Evolutionary conservation across 2,329 filamentous ascomycete species (phyloP), one percentile per base, ranked within the genome.

Genomic region (Thelonectria olida): DNA sequence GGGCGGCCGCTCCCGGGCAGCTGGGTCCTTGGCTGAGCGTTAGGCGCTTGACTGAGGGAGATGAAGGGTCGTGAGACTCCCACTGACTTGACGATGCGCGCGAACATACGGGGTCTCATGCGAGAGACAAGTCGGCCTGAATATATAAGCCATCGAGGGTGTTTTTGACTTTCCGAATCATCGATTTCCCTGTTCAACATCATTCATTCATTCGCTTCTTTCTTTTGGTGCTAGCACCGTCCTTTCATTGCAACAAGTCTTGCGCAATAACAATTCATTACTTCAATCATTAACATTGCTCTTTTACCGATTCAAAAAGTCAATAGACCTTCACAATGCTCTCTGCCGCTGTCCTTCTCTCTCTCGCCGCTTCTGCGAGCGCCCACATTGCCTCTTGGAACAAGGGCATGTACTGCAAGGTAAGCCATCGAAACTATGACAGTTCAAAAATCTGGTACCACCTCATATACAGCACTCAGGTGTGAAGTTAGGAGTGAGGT

Each of bases 351-450:
- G 25, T 70, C 25, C 49, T 72, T 38, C 56, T 72, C 9, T 28
- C 62, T 4, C 63, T 72, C 22, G 65, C 52, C n/a, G 58, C 59
- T 7, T 67, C 66, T 5, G 63, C 66, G 25, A 69, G 23, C 41
- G 70, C 70, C 20, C 70, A 72, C 20, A 67, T 72, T 23, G 70
- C 70, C 13, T 68, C 70, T 12, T 72, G 70, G 70, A 72, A 72
- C 25, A 50, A 49, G 49, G 70, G 70, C 57, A 72, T 72, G 70
- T 72, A 72, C 53, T 72, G 70, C 58, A 72, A 63, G 53, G 68
- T 72, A 63, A 48, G 15, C 27, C 12, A 22, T 53, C 22, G 10
- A 28, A n/a, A n/a, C n/a, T n/a, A n/a, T n/a, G n/a, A n/a, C n/a
- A n/a, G n/a, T n/a, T n/a, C n/a, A n/a, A n/a, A n/a, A n/a, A n/a